Evolutionary conservation across 1,284 basidiomycete genomes (phyloP), one percentile per base, ranked within the genome.

Genomic region (Apiotrichum montevideense): DNA sequence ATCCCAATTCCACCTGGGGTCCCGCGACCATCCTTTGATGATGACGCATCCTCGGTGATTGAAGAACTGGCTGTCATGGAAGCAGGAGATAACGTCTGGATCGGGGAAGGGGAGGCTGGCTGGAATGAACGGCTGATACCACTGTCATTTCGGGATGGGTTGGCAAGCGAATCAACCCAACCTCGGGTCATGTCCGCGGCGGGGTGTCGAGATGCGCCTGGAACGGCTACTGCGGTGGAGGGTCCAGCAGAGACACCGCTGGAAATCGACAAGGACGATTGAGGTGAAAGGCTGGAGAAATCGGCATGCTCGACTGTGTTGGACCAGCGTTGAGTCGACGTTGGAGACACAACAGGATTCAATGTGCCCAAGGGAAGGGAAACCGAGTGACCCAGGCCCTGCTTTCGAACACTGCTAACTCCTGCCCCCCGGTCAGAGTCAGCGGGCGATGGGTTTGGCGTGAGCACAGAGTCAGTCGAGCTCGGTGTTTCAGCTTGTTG

Each of bases 361-460:
- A 58, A 15, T 0, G 45, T n/a, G 1, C 56, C 56, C 1, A 40
- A 34, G 2, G 59, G 59, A 3, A 61, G 48, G 1, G 59, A 58
- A 1, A 32, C 51, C 2, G 53, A 53, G 10, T 57, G 46, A 1
- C 54, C 56, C 13, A 61, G n/a, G 1, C 43, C 43, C 14, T 40
- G 21, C n/a, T 57, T 61, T 0, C 53, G 55, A 15, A 43, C 40
- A 3, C 33, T 13, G 34, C 11, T 34, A 11, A 35, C 13, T 34
- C 49, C 39, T 6, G 21, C 40, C 29, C 29, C 29, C 3, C 29
- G 29, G 9, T 51, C 57, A 2, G 41, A 47, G 4, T 59, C 64
- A 2, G 61, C 64, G 0, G 68, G 66, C 0, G 64, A 66, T 2
- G 66, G 63, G 41, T 68, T 69, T 0, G 69, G 71, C 2, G 71